Conservation (phyloP, 441 rosid genomes). For the Euphorbia schlechtendalii region DNA sequence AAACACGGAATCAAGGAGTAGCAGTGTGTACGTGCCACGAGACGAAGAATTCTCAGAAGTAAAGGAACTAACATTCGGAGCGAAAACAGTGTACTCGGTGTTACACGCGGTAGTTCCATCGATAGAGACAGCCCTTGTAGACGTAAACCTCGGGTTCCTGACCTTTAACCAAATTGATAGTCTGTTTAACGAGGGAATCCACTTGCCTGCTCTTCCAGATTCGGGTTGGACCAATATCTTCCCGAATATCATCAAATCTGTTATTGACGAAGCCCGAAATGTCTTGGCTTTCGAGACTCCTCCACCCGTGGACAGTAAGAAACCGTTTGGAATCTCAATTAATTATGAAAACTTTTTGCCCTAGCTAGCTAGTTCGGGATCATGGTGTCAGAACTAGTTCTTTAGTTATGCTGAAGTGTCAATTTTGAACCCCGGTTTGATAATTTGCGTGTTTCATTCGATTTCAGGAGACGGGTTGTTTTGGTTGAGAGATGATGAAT, state of each 20-base stretch:
- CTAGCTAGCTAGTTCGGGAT: too few relatives aligned
- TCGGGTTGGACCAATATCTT: constrained; percentile 34
- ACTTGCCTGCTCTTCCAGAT: constrained; percentile 28
- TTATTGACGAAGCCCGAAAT: constrained; percentile 25
- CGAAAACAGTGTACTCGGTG: constrained; percentile 45
- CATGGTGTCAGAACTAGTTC: too few relatives aligned
- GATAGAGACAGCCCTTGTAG: constrained; percentile 29
- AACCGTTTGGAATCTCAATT: too few relatives aligned
- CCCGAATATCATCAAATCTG: constrained; percentile 46
- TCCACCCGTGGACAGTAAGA: constrained; percentile 35
- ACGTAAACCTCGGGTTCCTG: constrained; percentile 40
- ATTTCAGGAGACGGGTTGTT: constrained; percentile 54
- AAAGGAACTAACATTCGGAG: constrained; percentile 43
- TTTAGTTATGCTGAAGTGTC: too few relatives aligned
- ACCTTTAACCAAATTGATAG: constrained; percentile 48
- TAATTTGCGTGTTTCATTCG: not conserved
- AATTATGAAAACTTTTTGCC: too few relatives aligned
- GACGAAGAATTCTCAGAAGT: constrained; percentile 55
- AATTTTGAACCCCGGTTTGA: too few relatives aligned
- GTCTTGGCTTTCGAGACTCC: constrained; percentile 57
- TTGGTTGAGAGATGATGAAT: constrained; percentile 73
- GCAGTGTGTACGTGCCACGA: constrained; percentile 55
- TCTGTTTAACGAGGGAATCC: constrained; percentile 52
- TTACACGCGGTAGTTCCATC: constrained; percentile 47
- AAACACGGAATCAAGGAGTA: constrained; percentile 32